These are phyloP conservation scores for Hymenoscyphus infarciens DNA, from an alignment of 2,329 filamentous ascomycete genomes.

Conservation along the genomic window DNA sequence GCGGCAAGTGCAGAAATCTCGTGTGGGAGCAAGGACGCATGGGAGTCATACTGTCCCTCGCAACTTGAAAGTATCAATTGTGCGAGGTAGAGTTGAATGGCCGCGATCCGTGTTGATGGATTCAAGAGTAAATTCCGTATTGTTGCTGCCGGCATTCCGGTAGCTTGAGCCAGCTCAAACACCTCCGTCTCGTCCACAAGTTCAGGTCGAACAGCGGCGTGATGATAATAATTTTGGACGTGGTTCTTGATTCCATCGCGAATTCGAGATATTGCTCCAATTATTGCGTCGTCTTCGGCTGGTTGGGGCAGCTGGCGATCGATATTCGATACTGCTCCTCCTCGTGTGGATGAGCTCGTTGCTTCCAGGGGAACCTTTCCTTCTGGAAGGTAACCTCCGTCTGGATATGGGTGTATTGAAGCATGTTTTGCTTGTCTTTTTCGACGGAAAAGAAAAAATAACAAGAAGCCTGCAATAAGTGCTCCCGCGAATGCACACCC, in stretches of 20 bases:
- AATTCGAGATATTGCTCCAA: conserved; percentile 18
- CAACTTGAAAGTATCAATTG: conserved; percentile 19
- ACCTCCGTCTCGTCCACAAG: conserved; percentile 14
- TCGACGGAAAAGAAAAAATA: conserved; percentile 14
- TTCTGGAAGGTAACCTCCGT: conserved; percentile 7
- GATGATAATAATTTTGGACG: conserved; percentile 22
- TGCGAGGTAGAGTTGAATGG: conserved; percentile 15
- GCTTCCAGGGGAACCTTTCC: conserved; percentile 1
- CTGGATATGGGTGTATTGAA: neutral
- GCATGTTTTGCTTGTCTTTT: conserved; percentile 1
- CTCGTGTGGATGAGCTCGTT: neutral
- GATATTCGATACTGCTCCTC: conserved; percentile 8
- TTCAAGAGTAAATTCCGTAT: conserved; percentile 13
- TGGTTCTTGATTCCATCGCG: conserved; percentile 24
- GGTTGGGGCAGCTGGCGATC: conserved; percentile 18
- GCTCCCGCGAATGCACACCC: conserved; percentile 36
- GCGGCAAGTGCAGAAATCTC: conserved; percentile 13
- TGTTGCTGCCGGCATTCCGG: conserved; percentile 6
- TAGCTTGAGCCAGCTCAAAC: conserved; percentile 12
- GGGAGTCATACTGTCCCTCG: neutral
- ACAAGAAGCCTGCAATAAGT: conserved; percentile 20
- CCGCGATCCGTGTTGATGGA: conserved; percentile 12
- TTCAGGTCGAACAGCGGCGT: conserved; percentile 7
- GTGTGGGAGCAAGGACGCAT: conserved; percentile 14
- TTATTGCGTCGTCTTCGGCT: conserved; percentile 20